phyloP scores from a whole-genome alignment of 345 rosid species.

The Syzygium jambos region DNA sequence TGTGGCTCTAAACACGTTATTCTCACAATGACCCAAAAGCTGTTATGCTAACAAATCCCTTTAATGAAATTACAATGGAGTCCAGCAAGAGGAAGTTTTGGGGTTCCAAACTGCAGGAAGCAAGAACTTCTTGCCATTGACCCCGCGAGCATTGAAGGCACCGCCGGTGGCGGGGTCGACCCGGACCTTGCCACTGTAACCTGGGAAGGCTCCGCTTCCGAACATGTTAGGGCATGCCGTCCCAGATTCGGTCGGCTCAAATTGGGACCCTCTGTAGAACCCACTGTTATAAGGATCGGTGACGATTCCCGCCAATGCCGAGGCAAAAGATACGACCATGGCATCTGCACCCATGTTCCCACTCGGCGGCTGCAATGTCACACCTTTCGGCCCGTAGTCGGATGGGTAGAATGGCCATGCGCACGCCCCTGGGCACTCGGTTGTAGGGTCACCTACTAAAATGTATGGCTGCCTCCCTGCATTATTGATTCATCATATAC shows the following conservation, averaged over 20 bases:
- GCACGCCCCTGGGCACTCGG: constrained; percentile 57
- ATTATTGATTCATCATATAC: not conserved
- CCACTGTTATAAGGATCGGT: constrained; percentile 34
- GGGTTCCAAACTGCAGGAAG: constrained; percentile 69
- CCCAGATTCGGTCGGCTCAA: constrained; percentile 15
- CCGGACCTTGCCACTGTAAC: constrained; percentile 32
- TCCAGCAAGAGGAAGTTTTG: constrained; percentile 34
- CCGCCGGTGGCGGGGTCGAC: constrained; percentile 40
- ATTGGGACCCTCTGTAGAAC: constrained; percentile 2
- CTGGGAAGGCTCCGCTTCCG: constrained; percentile 46
- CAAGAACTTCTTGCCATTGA: constrained; percentile 43
- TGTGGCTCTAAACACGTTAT: not conserved
- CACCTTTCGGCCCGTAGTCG: constrained; percentile 29
- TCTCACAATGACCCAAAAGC: too few species aligned
- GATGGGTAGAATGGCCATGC: constrained; percentile 61
- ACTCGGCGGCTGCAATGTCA: constrained; percentile 42
- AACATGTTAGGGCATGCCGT: constrained; percentile 37
- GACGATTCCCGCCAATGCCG: constrained; percentile 38
- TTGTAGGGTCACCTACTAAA: constrained; percentile 51
- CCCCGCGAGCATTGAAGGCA: constrained; percentile 45
- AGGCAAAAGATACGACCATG: constrained; percentile 48
- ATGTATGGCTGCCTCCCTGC: constrained; percentile 29
- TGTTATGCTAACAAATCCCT: not conserved
- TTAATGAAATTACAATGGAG: constrained; percentile 10
- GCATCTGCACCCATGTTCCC: constrained; percentile 55